phyloP scores from a whole-genome alignment of 345 rosid genomes.

The Cardamine resedifolia region DNA sequence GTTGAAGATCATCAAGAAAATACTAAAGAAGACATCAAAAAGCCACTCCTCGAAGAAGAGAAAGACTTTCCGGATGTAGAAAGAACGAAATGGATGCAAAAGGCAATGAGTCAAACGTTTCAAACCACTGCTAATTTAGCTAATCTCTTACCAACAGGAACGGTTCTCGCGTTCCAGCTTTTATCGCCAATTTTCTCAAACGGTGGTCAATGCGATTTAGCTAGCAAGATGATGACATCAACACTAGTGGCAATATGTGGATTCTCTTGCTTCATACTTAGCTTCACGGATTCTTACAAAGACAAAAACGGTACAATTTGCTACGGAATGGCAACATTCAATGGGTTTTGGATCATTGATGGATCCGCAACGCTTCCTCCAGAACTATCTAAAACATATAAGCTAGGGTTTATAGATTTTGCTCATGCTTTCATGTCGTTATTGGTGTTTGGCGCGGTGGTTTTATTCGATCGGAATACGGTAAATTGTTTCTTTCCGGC shows the following conservation, averaged over 20 bases:
- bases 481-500: conserved; percentile 72
- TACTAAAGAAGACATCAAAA: conserved; percentile 26
- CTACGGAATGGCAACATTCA: conserved; percentile 69
- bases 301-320: conserved; percentile 68
- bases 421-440: conserved; percentile 76
- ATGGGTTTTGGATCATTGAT: conserved; percentile 82
- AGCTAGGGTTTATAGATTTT: conserved; percentile 67
- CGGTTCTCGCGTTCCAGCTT: conserved; percentile 90
- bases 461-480: conserved; percentile 70
- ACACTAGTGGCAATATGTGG: conserved; percentile 60
- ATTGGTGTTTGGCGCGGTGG: conserved; percentile 71
- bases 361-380: conserved; percentile 62
- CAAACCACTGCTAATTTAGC: conserved; percentile 88
- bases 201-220: conserved; percentile 69
- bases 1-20: conserved; percentile 31
- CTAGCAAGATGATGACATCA: conserved; percentile 56
- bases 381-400: conserved; percentile 53
- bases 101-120: conserved; percentile 79
- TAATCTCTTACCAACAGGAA: conserved; percentile 86
- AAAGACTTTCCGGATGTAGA: conserved; percentile 43
- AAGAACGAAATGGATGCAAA: conserved; percentile 56
- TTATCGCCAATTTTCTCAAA: conserved; percentile 77
- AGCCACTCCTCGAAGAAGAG: conserved; percentile 48
- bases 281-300: conserved; percentile 81
- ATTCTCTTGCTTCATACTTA: conserved; percentile 62